Conservation (phyloP, 176 grass and related monocot genomes). For the Musa schizocarpa region DNA sequence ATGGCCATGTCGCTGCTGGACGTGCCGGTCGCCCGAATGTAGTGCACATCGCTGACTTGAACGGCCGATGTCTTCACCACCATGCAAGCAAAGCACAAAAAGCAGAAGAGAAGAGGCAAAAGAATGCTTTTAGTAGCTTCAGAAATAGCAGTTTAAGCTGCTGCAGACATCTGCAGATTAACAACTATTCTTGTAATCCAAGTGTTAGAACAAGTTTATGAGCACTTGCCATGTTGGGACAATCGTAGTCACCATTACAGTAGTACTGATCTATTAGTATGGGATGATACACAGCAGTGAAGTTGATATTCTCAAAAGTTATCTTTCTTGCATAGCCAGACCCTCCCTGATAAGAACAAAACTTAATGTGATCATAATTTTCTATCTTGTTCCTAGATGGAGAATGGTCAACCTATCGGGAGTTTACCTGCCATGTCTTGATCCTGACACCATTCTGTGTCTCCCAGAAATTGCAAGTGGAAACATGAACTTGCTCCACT, state of each 20-base stretch:
- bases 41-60: neutral
- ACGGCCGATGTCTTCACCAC: neutral
- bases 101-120: neutral
- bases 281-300: neutral
- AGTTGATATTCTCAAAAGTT: neutral
- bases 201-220: neutral
- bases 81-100: neutral
- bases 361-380: too few species aligned
- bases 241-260: neutral
- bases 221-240: neutral
- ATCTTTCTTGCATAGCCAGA: neutral
- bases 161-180: neutral
- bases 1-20: neutral
- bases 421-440: neutral
- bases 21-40: neutral
- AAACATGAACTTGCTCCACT: neutral
- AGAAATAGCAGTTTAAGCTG: too few species aligned
- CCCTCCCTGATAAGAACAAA: neutral
- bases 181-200: neutral
- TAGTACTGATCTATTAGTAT: conserved; percentile 10
- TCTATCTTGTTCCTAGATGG: too few species aligned
- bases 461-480: neutral
- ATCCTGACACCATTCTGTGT: neutral
- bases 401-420: neutral
- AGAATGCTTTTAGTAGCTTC: neutral